A percentile compares a stretch with the other conserved stretches of the same genome.
Evolutionary conservation across 75 land plant species (phyloP).

Genomic region (Pinus taeda): DNA sequence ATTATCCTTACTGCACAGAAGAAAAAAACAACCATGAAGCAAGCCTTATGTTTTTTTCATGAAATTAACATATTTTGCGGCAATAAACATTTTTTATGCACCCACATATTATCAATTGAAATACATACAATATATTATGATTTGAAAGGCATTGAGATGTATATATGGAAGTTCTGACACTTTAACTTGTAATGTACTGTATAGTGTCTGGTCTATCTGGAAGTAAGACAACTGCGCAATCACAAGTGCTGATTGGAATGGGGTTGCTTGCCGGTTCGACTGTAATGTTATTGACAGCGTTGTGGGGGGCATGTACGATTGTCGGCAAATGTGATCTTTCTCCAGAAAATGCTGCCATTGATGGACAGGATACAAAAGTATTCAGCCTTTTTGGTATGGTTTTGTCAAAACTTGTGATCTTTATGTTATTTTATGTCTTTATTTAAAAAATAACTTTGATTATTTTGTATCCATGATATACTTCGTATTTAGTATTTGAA

Average conservation of each 20-base stretch:
- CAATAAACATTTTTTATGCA: background rate
- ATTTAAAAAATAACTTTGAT: too few relatives aligned
- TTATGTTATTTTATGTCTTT: too few relatives aligned
- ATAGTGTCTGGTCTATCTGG: slow-evolving; percentile 54
- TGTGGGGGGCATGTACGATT: slow-evolving; percentile 46
- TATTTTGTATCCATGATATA: too few relatives aligned
- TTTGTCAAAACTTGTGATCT: background rate
- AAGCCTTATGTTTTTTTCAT: background rate
- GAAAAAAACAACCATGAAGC: background rate
- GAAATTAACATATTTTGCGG: background rate
- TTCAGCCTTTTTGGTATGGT: slow-evolving; percentile 35
- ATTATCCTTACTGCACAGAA: background rate
- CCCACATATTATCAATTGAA: too few relatives aligned
- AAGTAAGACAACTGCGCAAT: slow-evolving; percentile 30
- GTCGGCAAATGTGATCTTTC: slow-evolving; percentile 46
- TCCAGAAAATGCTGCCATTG: slow-evolving; percentile 20
- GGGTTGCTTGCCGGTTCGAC: slow-evolving; percentile 56
- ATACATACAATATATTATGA: background rate
- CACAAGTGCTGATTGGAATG: slow-evolving; percentile 51
- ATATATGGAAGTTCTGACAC: background rate
- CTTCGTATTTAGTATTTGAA: too few relatives aligned
- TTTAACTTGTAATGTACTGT: slow-evolving; percentile 1
- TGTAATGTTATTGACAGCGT: slow-evolving; percentile 40
- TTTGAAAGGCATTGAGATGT: background rate
- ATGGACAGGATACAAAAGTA: slow-evolving; percentile 38